Conservation (phyloP, 2,329 filamentous ascomycete genomes). For the Penicillium sp. region DNA sequence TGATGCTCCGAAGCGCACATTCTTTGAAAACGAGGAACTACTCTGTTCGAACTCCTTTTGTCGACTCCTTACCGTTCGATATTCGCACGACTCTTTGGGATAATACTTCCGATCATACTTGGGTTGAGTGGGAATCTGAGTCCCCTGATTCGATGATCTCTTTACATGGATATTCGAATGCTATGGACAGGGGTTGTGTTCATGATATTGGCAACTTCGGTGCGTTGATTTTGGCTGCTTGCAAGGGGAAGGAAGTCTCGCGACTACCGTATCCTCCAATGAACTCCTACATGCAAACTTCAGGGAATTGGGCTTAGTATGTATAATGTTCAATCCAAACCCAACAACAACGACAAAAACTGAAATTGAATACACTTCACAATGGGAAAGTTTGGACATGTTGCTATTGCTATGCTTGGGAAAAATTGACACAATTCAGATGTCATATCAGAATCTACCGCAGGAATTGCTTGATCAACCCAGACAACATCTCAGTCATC, state of each 20-base stretch:
- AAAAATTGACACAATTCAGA: background rate
- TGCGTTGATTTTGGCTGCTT: conserved; percentile 35
- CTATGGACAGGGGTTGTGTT: conserved; percentile 31
- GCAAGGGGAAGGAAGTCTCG: conserved; percentile 29
- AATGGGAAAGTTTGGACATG: background rate
- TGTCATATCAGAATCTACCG: conserved; percentile 10
- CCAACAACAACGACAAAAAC: background rate
- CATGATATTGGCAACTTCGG: conserved; percentile 31
- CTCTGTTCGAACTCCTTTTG: conserved; percentile 37
- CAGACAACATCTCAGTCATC: conserved; percentile 33
- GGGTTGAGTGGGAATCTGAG: conserved; percentile 9
- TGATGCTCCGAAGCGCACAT: conserved; percentile 41
- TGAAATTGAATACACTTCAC: background rate
- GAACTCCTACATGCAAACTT: conserved; percentile 8
- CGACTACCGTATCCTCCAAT: conserved; percentile 24
- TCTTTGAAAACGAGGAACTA: conserved; percentile 35
- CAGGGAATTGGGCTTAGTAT: background rate
- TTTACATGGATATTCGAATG: conserved; percentile 34
- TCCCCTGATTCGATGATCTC: conserved; percentile 32
- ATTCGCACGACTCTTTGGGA: conserved; percentile 36
- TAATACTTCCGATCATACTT: conserved; percentile 17
- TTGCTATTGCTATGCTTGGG: background rate
- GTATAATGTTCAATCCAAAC: background rate
- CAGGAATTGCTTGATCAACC: conserved; percentile 32
- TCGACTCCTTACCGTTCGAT: conserved; percentile 40